These are phyloP conservation scores for Aeschynomene evenia DNA, from an alignment of 306 rosid genomes.

Conservation along the genomic window DNA sequence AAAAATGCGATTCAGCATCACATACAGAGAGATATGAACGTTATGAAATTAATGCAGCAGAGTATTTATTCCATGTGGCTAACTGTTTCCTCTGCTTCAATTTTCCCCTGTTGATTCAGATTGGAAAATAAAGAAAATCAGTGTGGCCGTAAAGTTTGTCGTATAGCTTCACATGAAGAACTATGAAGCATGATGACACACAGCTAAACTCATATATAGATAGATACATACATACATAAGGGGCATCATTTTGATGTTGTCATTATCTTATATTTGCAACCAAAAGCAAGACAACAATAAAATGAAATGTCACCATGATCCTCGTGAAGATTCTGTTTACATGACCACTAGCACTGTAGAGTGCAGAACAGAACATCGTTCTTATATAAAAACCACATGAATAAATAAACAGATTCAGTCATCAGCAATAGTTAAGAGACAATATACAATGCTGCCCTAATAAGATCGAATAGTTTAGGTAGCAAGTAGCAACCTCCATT, in stretches of 20 bases:
- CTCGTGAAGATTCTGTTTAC: slow-evolving; percentile 23
- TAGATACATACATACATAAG: slow-evolving; percentile 26
- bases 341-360: neutral
- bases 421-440: neutral
- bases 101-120: neutral
- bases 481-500: slow-evolving; percentile 9
- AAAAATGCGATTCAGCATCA: slow-evolving; percentile 4
- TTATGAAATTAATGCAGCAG: neutral
- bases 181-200: slow-evolving; percentile 26
- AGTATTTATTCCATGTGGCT: neutral
- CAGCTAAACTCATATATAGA: slow-evolving; percentile 26
- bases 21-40: slow-evolving; percentile 2
- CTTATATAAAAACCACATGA: neutral
- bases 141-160: slow-evolving; percentile 28
- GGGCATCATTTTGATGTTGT: slow-evolving; percentile 11
- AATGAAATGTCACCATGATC: slow-evolving; percentile 8
- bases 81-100: neutral
- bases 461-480: neutral
- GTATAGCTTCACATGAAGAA: slow-evolving; percentile 34
- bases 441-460: neutral
- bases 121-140: slow-evolving; percentile 14
- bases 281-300: neutral
- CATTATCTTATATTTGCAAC: slow-evolving; percentile 21
- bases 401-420: slow-evolving; percentile 8
- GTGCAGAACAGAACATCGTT: slow-evolving; percentile 1